A percentile compares a stretch with the other conserved stretches of the same genome.
These are phyloP conservation scores for Cladophialophora exuberans DNA, from an alignment of 2,329 filamentous ascomycete genomes.

Conservation along the genomic window DNA sequence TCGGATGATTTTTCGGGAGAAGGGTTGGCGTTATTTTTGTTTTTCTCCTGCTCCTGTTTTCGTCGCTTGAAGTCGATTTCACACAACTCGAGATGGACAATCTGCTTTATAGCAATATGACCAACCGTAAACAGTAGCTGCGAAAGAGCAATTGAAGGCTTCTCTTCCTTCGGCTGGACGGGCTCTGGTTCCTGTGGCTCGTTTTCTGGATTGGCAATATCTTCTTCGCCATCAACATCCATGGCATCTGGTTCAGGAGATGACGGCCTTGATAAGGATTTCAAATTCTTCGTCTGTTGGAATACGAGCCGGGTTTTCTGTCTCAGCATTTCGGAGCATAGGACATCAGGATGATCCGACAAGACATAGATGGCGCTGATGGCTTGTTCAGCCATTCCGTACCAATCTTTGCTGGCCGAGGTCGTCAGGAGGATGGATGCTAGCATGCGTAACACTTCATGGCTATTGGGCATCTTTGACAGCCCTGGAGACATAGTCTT, in stretches of 20 bases:
- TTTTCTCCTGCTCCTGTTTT: slow-evolving; percentile 86
- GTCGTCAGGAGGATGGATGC: slow-evolving; percentile 83
- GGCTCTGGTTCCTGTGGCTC: slow-evolving; percentile 35
- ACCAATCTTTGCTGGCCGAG: slow-evolving; percentile 93
- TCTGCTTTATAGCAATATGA: slow-evolving; percentile 97
- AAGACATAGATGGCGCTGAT: slow-evolving; percentile 93
- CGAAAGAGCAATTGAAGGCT: slow-evolving; percentile 75
- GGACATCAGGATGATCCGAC: slow-evolving; percentile 88
- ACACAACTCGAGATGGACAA: slow-evolving; percentile 96
- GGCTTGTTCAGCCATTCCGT: slow-evolving; percentile 90
- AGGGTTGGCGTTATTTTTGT: slow-evolving; percentile 40
- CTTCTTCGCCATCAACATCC: slow-evolving; percentile 35
- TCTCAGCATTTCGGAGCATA: slow-evolving; percentile 88
- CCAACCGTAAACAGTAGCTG: slow-evolving; percentile 94
- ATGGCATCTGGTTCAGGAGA: slow-evolving; percentile 37
- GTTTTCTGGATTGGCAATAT: slow-evolving; percentile 17
- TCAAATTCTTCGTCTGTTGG: slow-evolving; percentile 51
- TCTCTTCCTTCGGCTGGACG: slow-evolving; percentile 55
- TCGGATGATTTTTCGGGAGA: slow-evolving; percentile 41
- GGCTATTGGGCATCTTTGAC: slow-evolving; percentile 85
- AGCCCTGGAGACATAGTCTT: slow-evolving; percentile 57
- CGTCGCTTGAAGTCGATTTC: slow-evolving; percentile 97
- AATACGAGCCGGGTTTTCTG: slow-evolving; percentile 86
- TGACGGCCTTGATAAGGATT: slow-evolving; percentile 41
- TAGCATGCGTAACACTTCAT: slow-evolving; percentile 79